Conservation (phyloP, 2,329 filamentous ascomycete genomes). For the Ceratocystis destructans region DNA sequence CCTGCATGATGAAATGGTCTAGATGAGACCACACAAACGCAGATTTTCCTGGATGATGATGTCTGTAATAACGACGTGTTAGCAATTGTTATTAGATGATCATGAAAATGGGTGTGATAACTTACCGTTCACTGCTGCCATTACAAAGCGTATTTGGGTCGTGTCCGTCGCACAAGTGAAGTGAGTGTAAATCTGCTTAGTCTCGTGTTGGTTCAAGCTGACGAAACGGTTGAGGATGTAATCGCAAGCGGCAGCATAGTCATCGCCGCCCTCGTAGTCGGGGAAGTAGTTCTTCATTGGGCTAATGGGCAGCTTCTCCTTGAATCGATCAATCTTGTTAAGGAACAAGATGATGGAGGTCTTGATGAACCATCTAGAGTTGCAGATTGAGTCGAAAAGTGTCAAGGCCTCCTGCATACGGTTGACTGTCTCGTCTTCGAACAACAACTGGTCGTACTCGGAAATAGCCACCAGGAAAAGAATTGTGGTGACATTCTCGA, state of each 20-base stretch:
- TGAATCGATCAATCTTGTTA: conserved; percentile 84
- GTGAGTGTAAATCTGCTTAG: conserved; percentile 99
- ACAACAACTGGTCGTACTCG: conserved; percentile 90
- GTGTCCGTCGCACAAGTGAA: conserved; percentile 98
- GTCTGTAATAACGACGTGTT: conserved; percentile 44
- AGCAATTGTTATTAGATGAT: conserved; percentile 26
- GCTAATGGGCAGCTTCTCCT: conserved; percentile 68
- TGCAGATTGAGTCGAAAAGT: conserved; percentile 76
- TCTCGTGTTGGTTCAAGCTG: conserved; percentile 95
- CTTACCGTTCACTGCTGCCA: conserved; percentile 97
- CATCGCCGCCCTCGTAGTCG: conserved; percentile 85
- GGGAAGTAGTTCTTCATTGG: conserved; percentile 85
- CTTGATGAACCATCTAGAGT: conserved; percentile 81
- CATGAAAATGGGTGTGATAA: neutral
- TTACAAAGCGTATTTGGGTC: conserved; percentile 97
- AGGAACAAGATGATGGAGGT: conserved; percentile 80
- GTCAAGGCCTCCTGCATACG: conserved; percentile 85
- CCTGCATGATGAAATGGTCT: conserved; percentile 33
- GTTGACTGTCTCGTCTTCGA: conserved; percentile 93
- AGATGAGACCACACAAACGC: conserved; percentile 91
- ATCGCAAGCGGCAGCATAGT: conserved; percentile 91
- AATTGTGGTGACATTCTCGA: conserved; percentile 94
- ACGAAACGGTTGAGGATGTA: conserved; percentile 99
- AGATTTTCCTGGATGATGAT: conserved; percentile 99
- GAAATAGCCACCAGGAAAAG: conserved; percentile 94